Evolutionary conservation across 495 filamentous ascomycete genomes (phyloP), one percentile per base, ranked within the genome.

Genomic region (Xylaria cubensis): DNA sequence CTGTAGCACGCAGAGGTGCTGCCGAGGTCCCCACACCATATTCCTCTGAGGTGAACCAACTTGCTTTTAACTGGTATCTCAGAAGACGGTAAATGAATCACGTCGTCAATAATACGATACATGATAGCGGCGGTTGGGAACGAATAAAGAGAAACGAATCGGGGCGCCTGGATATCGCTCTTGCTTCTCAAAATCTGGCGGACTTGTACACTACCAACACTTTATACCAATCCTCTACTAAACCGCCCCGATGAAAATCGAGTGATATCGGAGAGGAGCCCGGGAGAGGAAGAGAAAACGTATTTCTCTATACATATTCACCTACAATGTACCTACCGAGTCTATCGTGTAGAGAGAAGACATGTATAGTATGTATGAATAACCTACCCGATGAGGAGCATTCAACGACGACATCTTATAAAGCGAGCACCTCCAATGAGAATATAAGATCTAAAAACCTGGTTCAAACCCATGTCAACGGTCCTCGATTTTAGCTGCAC

Each of bases 21-120:
- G 90, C 92, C 29, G 96, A 99, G 83, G 95, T 98, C 65, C 95
- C 96, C 29, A 92, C 93, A 64, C 96, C 96, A 32, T 98, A 95
- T 84, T 78, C 82, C 41, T 75, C 81, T 26, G 80, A 84, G 46
- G 83, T 90, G 29, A 87, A 86, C 76, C 92, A 92, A 77, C 84
- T 95, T 77, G 93, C 95, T 2, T 97, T 94, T 77, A 93, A 92
- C 81, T 99, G 95, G 95, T 99, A 97, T 82, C 83, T 98, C 83
- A 88, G 91, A 78, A 90, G 95, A 82, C 85, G 94, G 81, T 96
- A 89, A 82, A 86, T 24, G 15, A 80, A 39, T 21, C 36, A 9
- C 4, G 36, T 67, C 42, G 34, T 50, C 7, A 59, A 46, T 72
- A 7, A 55, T 44, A 64, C 7, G 21, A 56, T 41, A 56, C 24